Evolutionary conservation across 179 eudicot genomes (phyloP), one percentile per base, ranked within the genome.

Genomic region (Monotropa hypopitys): DNA sequence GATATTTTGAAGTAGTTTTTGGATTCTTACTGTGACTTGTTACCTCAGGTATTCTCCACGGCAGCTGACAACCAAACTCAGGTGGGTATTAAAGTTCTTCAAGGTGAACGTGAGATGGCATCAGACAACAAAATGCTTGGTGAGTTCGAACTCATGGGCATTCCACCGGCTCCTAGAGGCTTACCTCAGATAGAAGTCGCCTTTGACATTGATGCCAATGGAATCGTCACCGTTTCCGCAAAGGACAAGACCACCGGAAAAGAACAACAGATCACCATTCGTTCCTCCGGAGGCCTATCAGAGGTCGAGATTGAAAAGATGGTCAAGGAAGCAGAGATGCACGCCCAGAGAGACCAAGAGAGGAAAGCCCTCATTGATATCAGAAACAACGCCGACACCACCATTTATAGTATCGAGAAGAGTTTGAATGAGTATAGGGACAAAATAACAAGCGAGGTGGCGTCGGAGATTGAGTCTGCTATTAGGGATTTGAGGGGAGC

Each of bases 51-150:
- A 51, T 89, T 89, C 80, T 89, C 91, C 4, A 78, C 76, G 7
- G 81, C 81, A 2, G 72, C 71, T 7, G 81, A 78, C 49, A 78
- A 78, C 77, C 81, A 78, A 57, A 72, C 77, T 45, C 77, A 72
- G 59, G 81, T 78, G 32, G 72, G 71, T 6, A 78, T 89, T 46
- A 86, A 86, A 78, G 92, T 89, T 6, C 63, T 89, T 2, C 92
- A 89, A 76, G 92, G 92, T 10, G 92, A 89, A 40, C 89, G 92
- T 73, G 92, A 89, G 77, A 88, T 89, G 89, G 92, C 92, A 49
- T n/a, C 86, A 0, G 88, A 88, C 86, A 89, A 88, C 87, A 89
- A 89, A 80, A 61, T 82, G 33, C 78, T 89, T 0, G 92, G 92
- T 5, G 89, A 89, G 79, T 89, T 89, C 32, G 90, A 88, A 23